A percentile compares a stretch with the other conserved stretches of the same genome.
phyloP scores from a whole-genome alignment of 1,284 basidiomycete species.

The Xerocomus minutiporus region DNA sequence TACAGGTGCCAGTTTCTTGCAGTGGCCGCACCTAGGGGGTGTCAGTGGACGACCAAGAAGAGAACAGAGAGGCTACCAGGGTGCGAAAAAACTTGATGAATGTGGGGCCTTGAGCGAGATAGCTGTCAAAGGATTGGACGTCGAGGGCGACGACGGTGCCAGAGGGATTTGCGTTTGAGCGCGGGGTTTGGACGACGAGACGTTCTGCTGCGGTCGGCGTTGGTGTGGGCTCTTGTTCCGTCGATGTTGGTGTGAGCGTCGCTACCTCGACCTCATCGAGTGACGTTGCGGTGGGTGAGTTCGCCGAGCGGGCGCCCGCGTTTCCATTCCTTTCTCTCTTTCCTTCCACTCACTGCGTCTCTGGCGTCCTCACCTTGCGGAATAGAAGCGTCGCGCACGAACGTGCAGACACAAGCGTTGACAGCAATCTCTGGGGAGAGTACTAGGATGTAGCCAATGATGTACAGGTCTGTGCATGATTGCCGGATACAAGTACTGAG shows the following conservation, averaged over 20 bases:
- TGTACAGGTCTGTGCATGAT: no score
- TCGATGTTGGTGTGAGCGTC: conserved; percentile 8
- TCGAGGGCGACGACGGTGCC: conserved; percentile 53
- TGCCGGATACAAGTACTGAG: no score
- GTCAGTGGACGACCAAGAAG: no score
- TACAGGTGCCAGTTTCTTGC: conserved; percentile 81
- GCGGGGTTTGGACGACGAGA: conserved; percentile 15
- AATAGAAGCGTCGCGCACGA: no score
- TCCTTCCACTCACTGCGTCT: no score
- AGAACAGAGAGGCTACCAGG: no score
- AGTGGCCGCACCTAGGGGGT: conserved; percentile 27
- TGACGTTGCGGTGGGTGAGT: not conserved
- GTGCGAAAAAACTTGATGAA: conserved; percentile 83
- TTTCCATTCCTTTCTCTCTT: no score
- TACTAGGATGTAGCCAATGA: no score
- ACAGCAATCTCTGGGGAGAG: no score
- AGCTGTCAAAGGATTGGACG: conserved; percentile 45
- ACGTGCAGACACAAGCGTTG: no score
- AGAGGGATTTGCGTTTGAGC: conserved; percentile 44
- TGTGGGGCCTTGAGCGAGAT: conserved; percentile 44
- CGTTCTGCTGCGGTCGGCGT: not conserved
- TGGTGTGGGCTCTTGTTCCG: conserved; percentile 4
- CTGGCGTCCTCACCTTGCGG: no score
- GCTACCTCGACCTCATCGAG: not conserved
- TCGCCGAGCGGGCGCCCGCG: no score